These are phyloP conservation scores for Aspergillus egyptiacus DNA, from an alignment of 495 filamentous ascomycete genomes.

Conservation along the genomic window DNA sequence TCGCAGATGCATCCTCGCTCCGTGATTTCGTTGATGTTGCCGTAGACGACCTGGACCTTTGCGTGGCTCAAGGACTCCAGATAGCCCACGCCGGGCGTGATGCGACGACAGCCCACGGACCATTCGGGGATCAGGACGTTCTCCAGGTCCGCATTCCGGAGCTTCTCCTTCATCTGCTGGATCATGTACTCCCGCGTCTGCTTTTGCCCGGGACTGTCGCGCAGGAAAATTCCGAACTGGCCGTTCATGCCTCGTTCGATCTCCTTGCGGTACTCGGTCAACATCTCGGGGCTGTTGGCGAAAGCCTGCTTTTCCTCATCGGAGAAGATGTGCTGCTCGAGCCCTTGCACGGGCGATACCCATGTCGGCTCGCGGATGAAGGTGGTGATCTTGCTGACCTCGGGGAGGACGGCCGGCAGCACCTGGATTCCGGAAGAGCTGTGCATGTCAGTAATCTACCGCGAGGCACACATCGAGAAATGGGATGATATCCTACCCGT, in stretches of 20 bases:
- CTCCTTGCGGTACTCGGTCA: slow-evolving; percentile 5
- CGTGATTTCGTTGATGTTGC: slow-evolving; percentile 28
- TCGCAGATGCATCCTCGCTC: slow-evolving; percentile 30
- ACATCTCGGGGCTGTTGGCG: slow-evolving; percentile 19
- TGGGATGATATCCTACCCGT: slow-evolving; percentile 37
- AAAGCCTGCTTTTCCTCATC: slow-evolving; percentile 32
- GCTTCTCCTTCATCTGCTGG: background rate
- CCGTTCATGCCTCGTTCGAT: slow-evolving; percentile 11
- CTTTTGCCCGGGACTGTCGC: background rate
- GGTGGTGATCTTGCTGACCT: slow-evolving; percentile 18
- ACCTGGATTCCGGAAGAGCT: slow-evolving; percentile 34
- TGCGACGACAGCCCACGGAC: background rate
- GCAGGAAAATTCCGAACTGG: background rate
- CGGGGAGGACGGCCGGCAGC: slow-evolving; percentile 49
- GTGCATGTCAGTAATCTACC: background rate
- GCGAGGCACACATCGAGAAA: slow-evolving; percentile 47
- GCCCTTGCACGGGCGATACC: slow-evolving; percentile 6
- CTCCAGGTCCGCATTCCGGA: background rate
- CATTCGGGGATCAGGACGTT: background rate
- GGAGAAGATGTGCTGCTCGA: slow-evolving; percentile 23
- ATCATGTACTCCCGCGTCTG: background rate
- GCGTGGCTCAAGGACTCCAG: slow-evolving; percentile 2
- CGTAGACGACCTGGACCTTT: slow-evolving; percentile 31
- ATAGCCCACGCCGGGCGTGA: background rate
- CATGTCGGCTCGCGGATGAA: slow-evolving; percentile 15